phyloP scores from a whole-genome alignment of 2,329 filamentous ascomycete species.

The Coniochaeta hoffmannii region DNA sequence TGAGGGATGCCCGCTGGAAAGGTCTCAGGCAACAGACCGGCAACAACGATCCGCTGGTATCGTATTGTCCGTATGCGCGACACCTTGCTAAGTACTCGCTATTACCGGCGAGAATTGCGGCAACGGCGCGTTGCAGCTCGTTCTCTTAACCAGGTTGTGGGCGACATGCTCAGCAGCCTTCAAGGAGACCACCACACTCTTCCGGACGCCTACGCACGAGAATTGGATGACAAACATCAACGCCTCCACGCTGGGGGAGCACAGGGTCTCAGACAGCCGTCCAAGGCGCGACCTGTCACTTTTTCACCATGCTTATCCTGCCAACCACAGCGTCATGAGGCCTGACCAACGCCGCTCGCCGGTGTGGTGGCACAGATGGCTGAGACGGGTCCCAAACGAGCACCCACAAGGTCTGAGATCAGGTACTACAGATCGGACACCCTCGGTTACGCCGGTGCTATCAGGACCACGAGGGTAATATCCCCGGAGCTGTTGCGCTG shows the following conservation, averaged over 20 bases:
- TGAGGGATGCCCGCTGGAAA: neutral
- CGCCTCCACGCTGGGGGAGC: neutral
- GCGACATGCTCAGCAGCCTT: neutral
- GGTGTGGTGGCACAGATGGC: neutral
- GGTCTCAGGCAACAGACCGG: neutral
- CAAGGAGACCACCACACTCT: neutral
- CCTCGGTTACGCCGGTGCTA: neutral
- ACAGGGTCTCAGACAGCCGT: neutral
- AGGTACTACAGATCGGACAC: constrained; percentile 15
- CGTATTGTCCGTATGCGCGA: neutral
- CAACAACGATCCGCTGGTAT: neutral
- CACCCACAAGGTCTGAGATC: constrained; percentile 14
- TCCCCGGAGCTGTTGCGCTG: neutral
- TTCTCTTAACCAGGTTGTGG: neutral
- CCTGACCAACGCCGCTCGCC: neutral
- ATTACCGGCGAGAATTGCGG: neutral
- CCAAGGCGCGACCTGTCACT: neutral
- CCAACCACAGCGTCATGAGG: neutral
- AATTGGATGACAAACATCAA: neutral
- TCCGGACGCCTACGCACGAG: neutral
- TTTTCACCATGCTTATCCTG: neutral
- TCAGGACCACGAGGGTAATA: neutral
- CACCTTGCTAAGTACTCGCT: neutral
- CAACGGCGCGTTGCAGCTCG: neutral
- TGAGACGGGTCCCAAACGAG: neutral